Conservation (phyloP, 495 filamentous ascomycete genomes). For the Aspergillus leporis region DNA sequence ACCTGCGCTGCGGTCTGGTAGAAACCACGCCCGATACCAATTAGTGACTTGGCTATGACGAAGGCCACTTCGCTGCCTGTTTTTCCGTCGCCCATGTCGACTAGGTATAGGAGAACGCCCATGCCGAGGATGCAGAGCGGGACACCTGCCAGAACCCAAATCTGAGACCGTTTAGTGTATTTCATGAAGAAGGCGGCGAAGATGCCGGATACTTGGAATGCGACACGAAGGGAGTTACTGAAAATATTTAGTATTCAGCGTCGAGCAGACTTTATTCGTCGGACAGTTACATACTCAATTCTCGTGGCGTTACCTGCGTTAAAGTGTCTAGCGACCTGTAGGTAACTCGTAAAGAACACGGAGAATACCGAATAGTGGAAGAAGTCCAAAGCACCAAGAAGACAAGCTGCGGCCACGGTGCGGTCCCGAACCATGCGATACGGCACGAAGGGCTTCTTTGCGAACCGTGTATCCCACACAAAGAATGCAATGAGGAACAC, state of each 20-base stretch:
- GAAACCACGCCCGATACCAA: slow-evolving; percentile 27
- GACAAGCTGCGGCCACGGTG: slow-evolving; percentile 50
- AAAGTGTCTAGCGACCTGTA: slow-evolving; percentile 26
- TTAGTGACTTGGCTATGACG: slow-evolving; percentile 24
- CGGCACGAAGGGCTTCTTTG: slow-evolving; percentile 71
- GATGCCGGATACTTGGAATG: slow-evolving; percentile 28
- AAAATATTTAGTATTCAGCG: background rate
- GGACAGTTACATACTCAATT: slow-evolving; percentile 21
- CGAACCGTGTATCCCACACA: slow-evolving; percentile 57
- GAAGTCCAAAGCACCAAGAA: slow-evolving; percentile 26
- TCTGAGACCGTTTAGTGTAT: slow-evolving; percentile 26
- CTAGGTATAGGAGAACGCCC: slow-evolving; percentile 27
- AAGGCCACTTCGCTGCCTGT: slow-evolving; percentile 26
- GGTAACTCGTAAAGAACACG: slow-evolving; percentile 30
- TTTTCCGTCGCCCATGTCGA: slow-evolving; percentile 23
- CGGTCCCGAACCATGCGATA: slow-evolving; percentile 65
- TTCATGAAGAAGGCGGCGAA: slow-evolving; percentile 29
- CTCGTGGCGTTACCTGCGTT: slow-evolving; percentile 21
- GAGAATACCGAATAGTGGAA: slow-evolving; percentile 29
- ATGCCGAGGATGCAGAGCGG: slow-evolving; percentile 27
- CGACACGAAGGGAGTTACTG: slow-evolving; percentile 28
- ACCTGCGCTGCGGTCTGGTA: slow-evolving; percentile 30
- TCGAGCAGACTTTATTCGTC: background rate
- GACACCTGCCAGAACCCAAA: slow-evolving; percentile 26
- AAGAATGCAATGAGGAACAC: slow-evolving; percentile 59